A percentile compares a stretch with the other conserved stretches of the same genome.
Evolutionary conservation across 192 early-diverging fungal genomes (phyloP).

Genomic region (Podila clonocystis): DNA sequence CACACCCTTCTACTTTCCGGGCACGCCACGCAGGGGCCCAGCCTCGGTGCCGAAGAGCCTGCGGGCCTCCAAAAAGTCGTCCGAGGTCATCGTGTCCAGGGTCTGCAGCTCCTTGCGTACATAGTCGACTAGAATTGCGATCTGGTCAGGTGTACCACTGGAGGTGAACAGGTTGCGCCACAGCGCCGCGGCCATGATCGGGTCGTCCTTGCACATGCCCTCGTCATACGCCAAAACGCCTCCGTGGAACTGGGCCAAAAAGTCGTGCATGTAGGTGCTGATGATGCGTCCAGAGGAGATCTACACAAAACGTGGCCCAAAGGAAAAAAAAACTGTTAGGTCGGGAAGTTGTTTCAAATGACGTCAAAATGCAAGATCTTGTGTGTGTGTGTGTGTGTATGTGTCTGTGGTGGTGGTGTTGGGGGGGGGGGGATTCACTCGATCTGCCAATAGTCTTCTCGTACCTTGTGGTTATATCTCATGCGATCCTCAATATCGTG

Average conservation of each 20-base stretch:
- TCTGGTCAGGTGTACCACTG: slow-evolving; percentile 36
- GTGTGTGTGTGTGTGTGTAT: too few species aligned
- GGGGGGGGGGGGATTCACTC: not conserved
- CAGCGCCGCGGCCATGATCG: slow-evolving; percentile 88
- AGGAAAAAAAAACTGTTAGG: not conserved
- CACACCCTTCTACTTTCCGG: slow-evolving; percentile 32
- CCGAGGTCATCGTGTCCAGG: slow-evolving; percentile 46
- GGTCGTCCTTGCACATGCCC: slow-evolving; percentile 86
- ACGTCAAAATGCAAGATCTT: too few species aligned
- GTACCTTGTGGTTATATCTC: slow-evolving; percentile 78
- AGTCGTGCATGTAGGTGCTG: slow-evolving; percentile 78
- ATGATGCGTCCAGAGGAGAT: slow-evolving; percentile 79
- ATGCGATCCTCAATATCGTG: slow-evolving; percentile 89
- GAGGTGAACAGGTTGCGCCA: slow-evolving; percentile 72
- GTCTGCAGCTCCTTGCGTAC: slow-evolving; percentile 50
- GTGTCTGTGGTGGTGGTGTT: too few species aligned
- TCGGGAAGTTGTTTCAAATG: too few species aligned
- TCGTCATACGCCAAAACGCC: slow-evolving; percentile 93
- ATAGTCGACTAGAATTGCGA: slow-evolving; percentile 53
- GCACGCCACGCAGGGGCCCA: slow-evolving; percentile 36
- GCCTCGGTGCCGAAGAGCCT: slow-evolving; percentile 33
- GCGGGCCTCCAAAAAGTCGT: slow-evolving; percentile 44
- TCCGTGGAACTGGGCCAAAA: slow-evolving; percentile 88
- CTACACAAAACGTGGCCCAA: slow-evolving; percentile 26
- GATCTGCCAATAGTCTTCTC: not conserved